Evolutionary conservation across 192 early-diverging fungal species (phyloP), one percentile per base, ranked within the genome.

Genomic region (Coemansia sp.): DNA sequence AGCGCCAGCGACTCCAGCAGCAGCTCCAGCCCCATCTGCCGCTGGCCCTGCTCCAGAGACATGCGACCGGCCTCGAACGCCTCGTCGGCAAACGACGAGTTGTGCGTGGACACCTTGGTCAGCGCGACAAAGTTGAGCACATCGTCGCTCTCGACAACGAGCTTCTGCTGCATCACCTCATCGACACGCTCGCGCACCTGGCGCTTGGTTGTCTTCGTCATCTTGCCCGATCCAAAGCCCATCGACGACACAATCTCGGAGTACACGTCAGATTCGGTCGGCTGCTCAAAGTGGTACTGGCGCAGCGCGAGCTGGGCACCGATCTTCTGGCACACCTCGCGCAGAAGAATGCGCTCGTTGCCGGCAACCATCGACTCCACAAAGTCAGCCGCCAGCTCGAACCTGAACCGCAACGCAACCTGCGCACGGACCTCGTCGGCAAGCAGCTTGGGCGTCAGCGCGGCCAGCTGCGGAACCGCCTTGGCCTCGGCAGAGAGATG

Each of bases 271-370:
- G 71, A 71, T 38, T 81, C 76, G 15, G 81, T 66, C 7, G 75
- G 82, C 51, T 73, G 73, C 59, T 71, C 87, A 63, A 90, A 91
- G 65, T 87, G 79, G 72, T 97, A 98, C 34, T 92, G 87, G 39
- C 88, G 87, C 43, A 90, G 84, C 51, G 88, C 89, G 14, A 99
- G 54, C 79, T 99, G 97, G 37, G 95, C 86, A 28, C 97, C 97
- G 15, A 90, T 82, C 74, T 93, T 92, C 53, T 91, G 64, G 68
- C 92, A 93, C 34, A 97, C 82, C 51, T 93, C 91, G 71, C 96
- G 89, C 34, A 99, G 78, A 12, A 92, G 60, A n/a, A 93, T 86
- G 4, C 86, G 62, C 73, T 87, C 86, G 70, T 85, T 83, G n/a
- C 82, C 78, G 0, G 74, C 51, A n/a, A 84, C 63, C 22, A 86